Percentiles rank a stretch among this genome's conserved stretches.
These are phyloP conservation scores for Aureobasidium musti DNA, from an alignment of 2,329 filamentous ascomycete genomes.

Conservation along the genomic window DNA sequence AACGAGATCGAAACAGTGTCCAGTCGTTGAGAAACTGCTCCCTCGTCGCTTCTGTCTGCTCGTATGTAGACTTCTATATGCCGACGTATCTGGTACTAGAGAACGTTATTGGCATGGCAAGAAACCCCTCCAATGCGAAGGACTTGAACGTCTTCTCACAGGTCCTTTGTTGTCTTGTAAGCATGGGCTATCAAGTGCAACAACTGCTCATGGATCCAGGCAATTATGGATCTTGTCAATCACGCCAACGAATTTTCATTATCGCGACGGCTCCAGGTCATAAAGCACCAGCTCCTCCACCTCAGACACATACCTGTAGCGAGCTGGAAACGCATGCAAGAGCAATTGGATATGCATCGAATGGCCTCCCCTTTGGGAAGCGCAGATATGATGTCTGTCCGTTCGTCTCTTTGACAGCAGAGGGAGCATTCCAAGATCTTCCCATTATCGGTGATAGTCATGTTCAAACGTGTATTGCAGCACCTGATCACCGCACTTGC, in stretches of 20 bases:
- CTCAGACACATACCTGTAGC: slow-evolving; percentile 59
- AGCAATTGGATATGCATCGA: slow-evolving; percentile 64
- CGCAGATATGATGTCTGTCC: slow-evolving; percentile 57
- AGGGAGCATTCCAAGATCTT: slow-evolving; percentile 60
- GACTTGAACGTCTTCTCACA: slow-evolving; percentile 70
- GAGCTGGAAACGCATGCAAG: background rate
- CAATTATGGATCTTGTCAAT: slow-evolving; percentile 66
- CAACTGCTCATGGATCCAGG: slow-evolving; percentile 70
- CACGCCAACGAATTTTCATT: slow-evolving; percentile 68
- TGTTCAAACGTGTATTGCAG: slow-evolving; percentile 61
- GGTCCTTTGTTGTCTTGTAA: slow-evolving; percentile 70
- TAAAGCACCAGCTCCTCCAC: slow-evolving; percentile 57
- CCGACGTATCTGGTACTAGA: slow-evolving; percentile 76
- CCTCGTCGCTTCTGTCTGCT: slow-evolving; percentile 73
- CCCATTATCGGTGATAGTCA: slow-evolving; percentile 64
- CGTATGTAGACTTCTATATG: slow-evolving; percentile 72
- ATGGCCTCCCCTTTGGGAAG: slow-evolving; percentile 61
- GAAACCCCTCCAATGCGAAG: slow-evolving; percentile 37
- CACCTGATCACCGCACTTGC: slow-evolving; percentile 68
- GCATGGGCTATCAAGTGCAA: slow-evolving; percentile 73
- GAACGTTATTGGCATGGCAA: slow-evolving; percentile 70
- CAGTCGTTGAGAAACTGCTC: slow-evolving; percentile 70
- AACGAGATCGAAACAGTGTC: slow-evolving; percentile 57
- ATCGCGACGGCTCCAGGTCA: slow-evolving; percentile 68
- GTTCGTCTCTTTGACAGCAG: slow-evolving; percentile 60